A percentile compares a stretch with the other conserved stretches of the same genome.
Evolutionary conservation across 305 asterid genomes (phyloP).

Genomic region (Fraxinus greggii): DNA sequence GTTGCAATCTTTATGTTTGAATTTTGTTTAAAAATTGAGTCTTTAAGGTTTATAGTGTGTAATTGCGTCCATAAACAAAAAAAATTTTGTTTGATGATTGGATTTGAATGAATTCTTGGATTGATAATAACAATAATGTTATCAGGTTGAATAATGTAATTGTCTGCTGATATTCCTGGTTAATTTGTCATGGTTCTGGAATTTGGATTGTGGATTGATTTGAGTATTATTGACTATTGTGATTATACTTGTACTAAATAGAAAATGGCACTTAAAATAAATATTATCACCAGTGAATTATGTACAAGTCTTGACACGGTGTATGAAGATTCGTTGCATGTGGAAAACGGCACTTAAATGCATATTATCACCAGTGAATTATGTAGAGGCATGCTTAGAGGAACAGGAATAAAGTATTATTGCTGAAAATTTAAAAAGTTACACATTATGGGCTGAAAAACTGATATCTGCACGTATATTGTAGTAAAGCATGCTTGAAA

Average conservation of each 20-base stretch:
- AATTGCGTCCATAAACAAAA: not conserved
- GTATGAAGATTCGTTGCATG: not conserved
- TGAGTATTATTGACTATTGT: not conserved
- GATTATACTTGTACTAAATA: not conserved
- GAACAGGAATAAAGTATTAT: not conserved
- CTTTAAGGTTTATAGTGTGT: not conserved
- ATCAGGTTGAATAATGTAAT: not conserved
- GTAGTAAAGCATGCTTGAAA: not conserved
- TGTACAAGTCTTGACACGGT: not conserved
- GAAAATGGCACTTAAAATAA: not conserved
- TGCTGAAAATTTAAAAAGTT: not conserved
- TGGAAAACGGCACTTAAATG: not conserved
- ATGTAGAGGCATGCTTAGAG: conserved; percentile 8
- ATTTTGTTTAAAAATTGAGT: not conserved
- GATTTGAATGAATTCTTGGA: not conserved
- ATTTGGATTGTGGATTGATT: not conserved
- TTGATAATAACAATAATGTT: not conserved
- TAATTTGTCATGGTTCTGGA: not conserved
- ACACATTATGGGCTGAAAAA: not conserved
- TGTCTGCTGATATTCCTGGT: not conserved
- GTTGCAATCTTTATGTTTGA: conserved; percentile 1
- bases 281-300: conserved; percentile 3
- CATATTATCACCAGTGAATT: conserved; percentile 1
- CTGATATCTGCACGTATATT: not conserved
- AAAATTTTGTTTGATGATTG: not conserved